Conservation (phyloP, 1,139 yeast species). For the Protomyces lactucae-debilis region DNA sequence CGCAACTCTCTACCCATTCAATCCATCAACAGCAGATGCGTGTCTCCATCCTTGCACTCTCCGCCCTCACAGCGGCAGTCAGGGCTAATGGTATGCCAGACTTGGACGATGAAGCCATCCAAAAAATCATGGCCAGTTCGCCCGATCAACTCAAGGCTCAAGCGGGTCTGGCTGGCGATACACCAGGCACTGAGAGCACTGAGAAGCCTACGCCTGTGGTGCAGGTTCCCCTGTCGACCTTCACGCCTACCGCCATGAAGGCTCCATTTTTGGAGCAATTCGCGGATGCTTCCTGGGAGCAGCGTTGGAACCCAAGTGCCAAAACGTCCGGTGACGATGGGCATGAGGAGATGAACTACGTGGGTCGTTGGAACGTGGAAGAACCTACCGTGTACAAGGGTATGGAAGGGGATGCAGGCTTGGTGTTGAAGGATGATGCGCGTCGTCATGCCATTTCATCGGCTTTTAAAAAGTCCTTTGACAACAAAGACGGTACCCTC, state of each 20-base stretch:
- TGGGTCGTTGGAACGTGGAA: conserved; percentile 66
- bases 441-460: conserved; percentile 75
- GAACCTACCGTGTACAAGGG: conserved; percentile 57
- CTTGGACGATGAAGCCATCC: too few relatives aligned
- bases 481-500: conserved; percentile 56
- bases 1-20: background rate
- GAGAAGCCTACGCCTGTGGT: background rate
- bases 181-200: background rate
- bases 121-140: too few relatives aligned
- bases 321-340: conserved; percentile 42
- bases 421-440: conserved; percentile 69
- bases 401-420: conserved; percentile 60
- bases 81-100: conserved; percentile 7
- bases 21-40: conserved; percentile 3
- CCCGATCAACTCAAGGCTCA: too few relatives aligned
- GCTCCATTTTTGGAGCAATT: conserved; percentile 63
- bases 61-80: conserved; percentile 14
- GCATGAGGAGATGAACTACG: conserved; percentile 52
- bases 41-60: conserved; percentile 10
- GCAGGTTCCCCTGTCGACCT: conserved; percentile 5
- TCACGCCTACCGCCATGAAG: conserved; percentile 24
- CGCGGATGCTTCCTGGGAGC: conserved; percentile 40
- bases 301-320: conserved; percentile 63
- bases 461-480: conserved; percentile 51
- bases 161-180: too few relatives aligned